Base-by-base conservation (phyloP, 495 filamentous ascomycete genomes). In the Bryoglossum gracile region DNA sequence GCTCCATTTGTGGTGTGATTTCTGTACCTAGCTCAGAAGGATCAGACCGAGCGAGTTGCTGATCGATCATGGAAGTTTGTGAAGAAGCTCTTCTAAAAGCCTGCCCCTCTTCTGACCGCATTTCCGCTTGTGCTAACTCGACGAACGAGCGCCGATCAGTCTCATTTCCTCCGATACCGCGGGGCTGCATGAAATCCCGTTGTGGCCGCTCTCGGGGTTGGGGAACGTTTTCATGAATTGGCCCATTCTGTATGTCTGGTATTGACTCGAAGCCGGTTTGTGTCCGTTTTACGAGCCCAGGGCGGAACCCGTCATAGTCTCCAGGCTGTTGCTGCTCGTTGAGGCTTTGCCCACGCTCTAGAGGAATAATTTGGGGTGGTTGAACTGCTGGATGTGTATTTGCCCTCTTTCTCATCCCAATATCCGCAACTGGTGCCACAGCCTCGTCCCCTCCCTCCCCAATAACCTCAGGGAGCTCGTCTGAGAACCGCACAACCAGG, bases 381-480 rank as follows among this genome's bases (percentile, higher is more conserved):
- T 13, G 22, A 9, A 19, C 22, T 21, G 28, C 37, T 4, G 55
- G 58, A 25, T 58, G 51, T 8, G 53, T 44, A 30, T 54, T 36
- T 16, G 59, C 43, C 41, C 67, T 68, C 55, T 72, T 71, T 42
- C 71, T 63, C 56, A 65, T 70, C 0, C 76, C 78, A 14, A 94
- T 81, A 56, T 90, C 86, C 16, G 77, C 69, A 0, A 80, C 75
- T 4, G 84, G 83, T 3, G 68, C 64, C 30, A 85, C 81, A 34
- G 82, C 79, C 53, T 94, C 88, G 64, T 94, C 89, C 11, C 89
- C 89, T 18, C 89, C 89, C 57, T 86, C 79, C 19, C 89, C 89
- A 63, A 95, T 94, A 41, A 94, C 59, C 28, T 86, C 84, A 13
- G 87, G 86, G 48, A 68, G 67, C 17, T 65, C 71, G 41, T 82